Evolutionary conservation across 2,329 filamentous ascomycete species (phyloP).

Genomic region (Hirsutella rhossiliensis): DNA sequence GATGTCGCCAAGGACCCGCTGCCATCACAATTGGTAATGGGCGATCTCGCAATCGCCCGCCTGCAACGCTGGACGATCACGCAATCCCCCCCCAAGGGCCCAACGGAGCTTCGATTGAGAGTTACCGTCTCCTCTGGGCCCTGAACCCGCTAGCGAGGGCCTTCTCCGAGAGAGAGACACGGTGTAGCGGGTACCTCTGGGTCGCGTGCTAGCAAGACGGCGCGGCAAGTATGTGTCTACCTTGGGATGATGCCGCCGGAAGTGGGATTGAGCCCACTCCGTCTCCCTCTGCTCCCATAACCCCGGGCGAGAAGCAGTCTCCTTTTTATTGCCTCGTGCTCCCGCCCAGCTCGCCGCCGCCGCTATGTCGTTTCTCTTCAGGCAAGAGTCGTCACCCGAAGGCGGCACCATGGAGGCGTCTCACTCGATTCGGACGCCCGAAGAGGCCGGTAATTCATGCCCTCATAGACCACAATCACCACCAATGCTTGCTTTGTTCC

Average conservation of each 20-base stretch:
- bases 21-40: neutral
- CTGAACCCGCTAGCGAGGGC: too few species aligned
- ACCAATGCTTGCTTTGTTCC: too few species aligned
- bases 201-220: too few species aligned
- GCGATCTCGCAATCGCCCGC: slow-evolving; percentile 10
- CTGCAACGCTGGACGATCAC: slow-evolving; percentile 18
- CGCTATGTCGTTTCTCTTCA: slow-evolving; percentile 24
- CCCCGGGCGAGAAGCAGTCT: neutral
- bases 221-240: too few species aligned
- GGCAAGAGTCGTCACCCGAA: slow-evolving; percentile 11
- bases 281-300: neutral
- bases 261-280: neutral
- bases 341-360: slow-evolving; percentile 3
- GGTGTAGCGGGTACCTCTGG: too few species aligned
- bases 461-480: too few species aligned
- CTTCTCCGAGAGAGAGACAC: too few species aligned
- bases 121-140: too few species aligned
- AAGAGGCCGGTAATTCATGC: slow-evolving; percentile 48
- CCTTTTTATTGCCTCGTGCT: slow-evolving; percentile 1
- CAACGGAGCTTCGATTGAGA: neutral
- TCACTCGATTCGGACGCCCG: slow-evolving; percentile 38
- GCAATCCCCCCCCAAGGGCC: slow-evolving; percentile 17
- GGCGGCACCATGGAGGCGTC: slow-evolving; percentile 27
- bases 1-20: neutral
- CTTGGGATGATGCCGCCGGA: too few species aligned